Evolutionary conservation across 2,329 filamentous ascomycete genomes (phyloP).

Genomic region (Tolypocladium capitatum): DNA sequence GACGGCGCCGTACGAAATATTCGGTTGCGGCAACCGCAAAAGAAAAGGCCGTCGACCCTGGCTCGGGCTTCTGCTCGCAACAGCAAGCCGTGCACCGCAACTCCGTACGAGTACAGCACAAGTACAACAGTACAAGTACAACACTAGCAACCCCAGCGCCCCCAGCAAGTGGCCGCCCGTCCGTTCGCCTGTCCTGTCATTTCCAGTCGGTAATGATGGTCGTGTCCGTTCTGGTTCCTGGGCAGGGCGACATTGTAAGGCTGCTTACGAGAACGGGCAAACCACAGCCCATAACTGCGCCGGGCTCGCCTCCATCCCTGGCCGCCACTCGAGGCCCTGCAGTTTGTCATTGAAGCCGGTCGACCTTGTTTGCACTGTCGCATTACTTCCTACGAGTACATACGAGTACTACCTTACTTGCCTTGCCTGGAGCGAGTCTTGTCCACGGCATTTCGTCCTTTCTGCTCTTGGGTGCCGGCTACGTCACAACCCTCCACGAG

Average conservation of each 20-base stretch:
- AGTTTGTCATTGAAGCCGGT: not conserved
- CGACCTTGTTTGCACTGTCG: not conserved
- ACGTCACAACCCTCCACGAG: not conserved
- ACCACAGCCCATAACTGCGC: too few relatives aligned
- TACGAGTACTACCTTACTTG: too few relatives aligned
- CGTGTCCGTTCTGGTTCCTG: too few relatives aligned
- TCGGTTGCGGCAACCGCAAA: not conserved
- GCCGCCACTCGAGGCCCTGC: not conserved
- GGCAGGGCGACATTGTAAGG: not conserved
- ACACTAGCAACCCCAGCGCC: too few relatives aligned
- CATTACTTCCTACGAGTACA: too few relatives aligned
- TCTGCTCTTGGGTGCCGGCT: too few relatives aligned
- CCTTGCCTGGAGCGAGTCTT: not conserved
- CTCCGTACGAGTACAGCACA: too few relatives aligned
- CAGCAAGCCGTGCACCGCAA: too few relatives aligned
- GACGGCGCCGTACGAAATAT: not conserved
- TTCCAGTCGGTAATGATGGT: not conserved
- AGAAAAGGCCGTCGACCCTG: not conserved
- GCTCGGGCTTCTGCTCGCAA: too few relatives aligned
- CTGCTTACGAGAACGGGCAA: too few relatives aligned
- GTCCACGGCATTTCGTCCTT: not conserved
- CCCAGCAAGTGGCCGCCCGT: not conserved
- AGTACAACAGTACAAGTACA: too few relatives aligned
- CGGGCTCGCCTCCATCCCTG: not conserved
- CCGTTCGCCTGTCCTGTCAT: not conserved